Base-by-base conservation (phyloP, 805 yeast species). In the Brettanomyces naardenensis region DNA sequence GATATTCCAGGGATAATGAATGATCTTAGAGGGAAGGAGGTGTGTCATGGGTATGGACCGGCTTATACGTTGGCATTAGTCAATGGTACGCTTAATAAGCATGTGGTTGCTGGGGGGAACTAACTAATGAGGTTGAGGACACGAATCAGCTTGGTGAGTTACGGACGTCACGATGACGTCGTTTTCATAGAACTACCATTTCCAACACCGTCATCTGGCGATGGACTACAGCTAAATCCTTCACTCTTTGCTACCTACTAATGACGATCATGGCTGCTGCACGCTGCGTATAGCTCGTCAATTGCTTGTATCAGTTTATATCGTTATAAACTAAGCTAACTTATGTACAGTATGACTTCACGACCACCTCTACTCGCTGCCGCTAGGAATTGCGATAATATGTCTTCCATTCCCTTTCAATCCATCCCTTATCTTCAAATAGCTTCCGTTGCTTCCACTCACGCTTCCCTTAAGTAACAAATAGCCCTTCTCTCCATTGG, bases 381-480 rank as follows among this genome's bases (percentile, higher is more conserved):
- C n/a, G 13, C 30, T 15, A 27, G 13, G n/a, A 27, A 7, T 11
- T 27, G 33, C 14, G 6, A 30, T 30, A 14, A 57, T 41, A 40
- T 56, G 60, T 29, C 49, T 44, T 32, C 63, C 63, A 33, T 50
- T 37, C 42, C 51, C 47, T 38, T 77, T 79, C 48, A 83, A 71
- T 19, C 97, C 81, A 62, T 92, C 97, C 48, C 79, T 73, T 42
- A 92, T 69, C 56, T 69, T 79, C 38, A 92, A 82, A 54, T 65
- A 76, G 2, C 81, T 60, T 33, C 89, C 88, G 25, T 73, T 80
- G 33, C 97, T 80, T 17, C 98, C 98, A 26, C 95, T 87, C 32
- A 92, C 85, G 43, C 82, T 79, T 27, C 98, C 98, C 65, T 84
- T 84, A 32, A 89, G 80, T 36, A 89, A 66, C 36, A 92, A 66